These are phyloP conservation scores for Pouteria glomerata DNA, from an alignment of 148 eudicot genomes.

Conservation along the genomic window DNA sequence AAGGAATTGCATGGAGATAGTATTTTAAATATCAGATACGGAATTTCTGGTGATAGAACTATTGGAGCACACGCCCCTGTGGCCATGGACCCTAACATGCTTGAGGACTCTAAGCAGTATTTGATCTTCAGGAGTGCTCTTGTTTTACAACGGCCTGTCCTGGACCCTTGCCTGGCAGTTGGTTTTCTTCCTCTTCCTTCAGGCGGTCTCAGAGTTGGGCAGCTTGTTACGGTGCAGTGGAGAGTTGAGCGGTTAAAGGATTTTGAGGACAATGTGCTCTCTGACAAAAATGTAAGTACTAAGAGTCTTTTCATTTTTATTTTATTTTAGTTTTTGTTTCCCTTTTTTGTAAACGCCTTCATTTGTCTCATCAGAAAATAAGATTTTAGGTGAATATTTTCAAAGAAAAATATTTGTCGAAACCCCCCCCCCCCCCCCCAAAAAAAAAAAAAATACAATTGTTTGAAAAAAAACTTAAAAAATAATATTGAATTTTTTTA, in stretches of 20 bases:
- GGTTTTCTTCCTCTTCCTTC: conserved; percentile 97
- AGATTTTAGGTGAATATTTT: too few relatives aligned
- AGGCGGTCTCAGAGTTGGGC: conserved; percentile 80
- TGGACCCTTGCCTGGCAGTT: conserved; percentile 94
- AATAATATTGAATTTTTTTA: too few relatives aligned
- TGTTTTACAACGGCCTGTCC: conserved; percentile 77
- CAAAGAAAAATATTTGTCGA: too few relatives aligned
- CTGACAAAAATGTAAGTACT: conserved; percentile 48
- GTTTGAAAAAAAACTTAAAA: too few relatives aligned
- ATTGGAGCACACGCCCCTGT: conserved; percentile 82
- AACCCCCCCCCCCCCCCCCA: too few relatives aligned
- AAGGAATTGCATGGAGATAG: conserved; percentile 44
- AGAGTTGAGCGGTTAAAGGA: conserved; percentile 89
- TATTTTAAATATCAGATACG: conserved; percentile 65
- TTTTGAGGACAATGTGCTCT: conserved; percentile 31
- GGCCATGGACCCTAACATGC: conserved; percentile 23
- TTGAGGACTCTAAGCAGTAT: conserved; percentile 26
- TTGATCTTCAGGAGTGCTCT: conserved; percentile 80
- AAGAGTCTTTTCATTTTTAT: neutral
- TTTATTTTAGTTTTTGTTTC: neutral
- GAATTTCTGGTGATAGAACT: conserved; percentile 63
- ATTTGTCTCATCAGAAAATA: too few relatives aligned
- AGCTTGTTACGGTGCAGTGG: conserved; percentile 89
- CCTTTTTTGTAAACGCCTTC: too few relatives aligned
- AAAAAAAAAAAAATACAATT: too few relatives aligned